A percentile compares a stretch with the other conserved stretches of the same genome.
Conservation (phyloP, 2,329 filamentous ascomycete genomes). For the Gaeumannomyces sp. region DNA sequence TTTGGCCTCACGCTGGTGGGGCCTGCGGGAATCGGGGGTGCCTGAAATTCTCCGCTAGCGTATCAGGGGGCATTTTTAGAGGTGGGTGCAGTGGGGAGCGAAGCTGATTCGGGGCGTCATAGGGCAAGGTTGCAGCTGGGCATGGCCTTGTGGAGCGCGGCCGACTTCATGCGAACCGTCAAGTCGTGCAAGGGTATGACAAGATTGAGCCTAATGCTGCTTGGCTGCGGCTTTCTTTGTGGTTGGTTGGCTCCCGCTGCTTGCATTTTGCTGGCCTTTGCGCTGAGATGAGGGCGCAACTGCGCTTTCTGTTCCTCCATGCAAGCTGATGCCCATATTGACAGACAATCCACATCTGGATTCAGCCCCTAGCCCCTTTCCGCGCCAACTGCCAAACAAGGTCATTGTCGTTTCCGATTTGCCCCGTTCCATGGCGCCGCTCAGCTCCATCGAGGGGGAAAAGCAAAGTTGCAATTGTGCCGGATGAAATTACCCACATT, state of each 20-base stretch:
- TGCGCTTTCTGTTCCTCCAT: too few relatives aligned
- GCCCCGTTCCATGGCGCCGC: neutral
- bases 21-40: neutral
- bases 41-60: neutral
- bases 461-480: neutral
- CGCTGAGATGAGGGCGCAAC: neutral
- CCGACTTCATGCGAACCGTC: neutral
- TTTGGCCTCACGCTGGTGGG: neutral
- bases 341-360: neutral
- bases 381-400: too few relatives aligned
- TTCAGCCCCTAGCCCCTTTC: neutral
- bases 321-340: neutral
- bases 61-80: neutral
- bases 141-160: neutral
- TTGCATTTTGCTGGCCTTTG: neutral
- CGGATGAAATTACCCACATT: neutral
- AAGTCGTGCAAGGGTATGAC: neutral
- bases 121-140: neutral
- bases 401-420: neutral
- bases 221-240: neutral
- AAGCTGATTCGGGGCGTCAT: neutral
- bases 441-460: neutral
- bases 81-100: neutral
- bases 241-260: neutral
- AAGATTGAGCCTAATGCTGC: neutral